Evolutionary conservation across 164 flowering plant species (phyloP), one percentile per base, ranked within the genome.

Genomic region (Aristolochia contorta): DNA sequence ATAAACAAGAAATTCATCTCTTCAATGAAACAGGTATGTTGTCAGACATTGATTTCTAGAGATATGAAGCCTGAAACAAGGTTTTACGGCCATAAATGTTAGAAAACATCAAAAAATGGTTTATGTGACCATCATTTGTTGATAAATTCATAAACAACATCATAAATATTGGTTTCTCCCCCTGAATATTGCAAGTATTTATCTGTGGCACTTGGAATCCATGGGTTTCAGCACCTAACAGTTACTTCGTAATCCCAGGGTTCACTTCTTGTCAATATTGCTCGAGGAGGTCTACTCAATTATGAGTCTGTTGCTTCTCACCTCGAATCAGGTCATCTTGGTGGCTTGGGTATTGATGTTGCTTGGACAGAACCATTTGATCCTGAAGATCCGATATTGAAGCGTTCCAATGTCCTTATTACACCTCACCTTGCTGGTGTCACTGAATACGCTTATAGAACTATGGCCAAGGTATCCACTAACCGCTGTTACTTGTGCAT

Each of bases 281-380:
- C 98, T 56, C 83, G 96, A 47, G 98, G 98, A 21, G 87, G 93
- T 61, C 77, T 92, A 45, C 62, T 87, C 61, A 89, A 89, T 71
- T 84, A 92, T 65, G 76, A 83, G 48, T 81, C 89, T 20, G 86
- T 84, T 63, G 30, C 37, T 27, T 46, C 63, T 62, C 37, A 72
- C 74, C 96, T 92, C 53, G 63, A 81, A 51, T 75, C 85, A 3
- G 96, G 98, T 8, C 96, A 89, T 66, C 71, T 89, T 69, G 96
- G 98, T 45, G 98, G 96, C 54, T 72, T 89, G 62, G 96, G 85
- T 57, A 83, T 76, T 57, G 98, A 92, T 70, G 98, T 92, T 63
- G 85, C 98, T 52, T 89, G 98, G 96, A 77, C 78, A n/a, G 98
- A 92, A 71, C 98, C 98, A 51, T 84, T 89, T 71, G 76, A 89